phyloP scores from a whole-genome alignment of 2,329 filamentous ascomycete species.

The Exutisphaerella laricina region DNA sequence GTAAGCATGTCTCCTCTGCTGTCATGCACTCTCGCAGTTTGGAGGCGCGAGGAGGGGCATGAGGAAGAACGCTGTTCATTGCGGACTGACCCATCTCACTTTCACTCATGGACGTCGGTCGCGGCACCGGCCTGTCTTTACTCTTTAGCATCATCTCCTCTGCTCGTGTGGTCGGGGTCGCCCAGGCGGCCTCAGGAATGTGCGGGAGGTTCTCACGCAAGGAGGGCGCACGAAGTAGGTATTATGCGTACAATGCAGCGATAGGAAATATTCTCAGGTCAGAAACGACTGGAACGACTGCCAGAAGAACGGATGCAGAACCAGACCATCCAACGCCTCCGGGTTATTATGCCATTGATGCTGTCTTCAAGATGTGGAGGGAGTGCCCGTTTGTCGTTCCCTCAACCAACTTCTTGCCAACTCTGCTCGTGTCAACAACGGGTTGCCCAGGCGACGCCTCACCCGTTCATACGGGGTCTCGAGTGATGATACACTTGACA shows the following conservation, averaged over 20 bases:
- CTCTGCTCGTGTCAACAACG: too few relatives aligned
- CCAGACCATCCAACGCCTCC: not conserved
- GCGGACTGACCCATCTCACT: constrained; percentile 29
- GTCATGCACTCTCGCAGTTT: constrained; percentile 20
- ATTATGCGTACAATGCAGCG: not conserved
- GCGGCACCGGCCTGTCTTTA: constrained; percentile 22
- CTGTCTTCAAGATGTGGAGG: too few relatives aligned
- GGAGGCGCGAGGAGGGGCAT: constrained; percentile 22
- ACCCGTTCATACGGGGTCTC: too few relatives aligned
- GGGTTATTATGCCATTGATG: not conserved
- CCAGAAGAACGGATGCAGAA: not conserved
- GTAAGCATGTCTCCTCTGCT: constrained; percentile 23
- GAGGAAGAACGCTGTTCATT: constrained; percentile 15
- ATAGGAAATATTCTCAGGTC: not conserved
- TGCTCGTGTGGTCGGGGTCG: constrained; percentile 7
- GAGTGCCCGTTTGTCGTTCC: too few relatives aligned
- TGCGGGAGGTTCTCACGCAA: constrained; percentile 4
- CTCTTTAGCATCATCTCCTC: constrained; percentile 16
- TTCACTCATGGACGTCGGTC: constrained; percentile 28
- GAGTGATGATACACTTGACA: too few relatives aligned
- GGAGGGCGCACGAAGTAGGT: not conserved
- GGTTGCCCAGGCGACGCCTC: too few relatives aligned
- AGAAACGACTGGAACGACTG: not conserved
- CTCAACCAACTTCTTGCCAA: too few relatives aligned
- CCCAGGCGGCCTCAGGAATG: constrained; percentile 13